Conservation (phyloP, 495 filamentous ascomycete species). For the Baudoinia panamericana region DNA sequence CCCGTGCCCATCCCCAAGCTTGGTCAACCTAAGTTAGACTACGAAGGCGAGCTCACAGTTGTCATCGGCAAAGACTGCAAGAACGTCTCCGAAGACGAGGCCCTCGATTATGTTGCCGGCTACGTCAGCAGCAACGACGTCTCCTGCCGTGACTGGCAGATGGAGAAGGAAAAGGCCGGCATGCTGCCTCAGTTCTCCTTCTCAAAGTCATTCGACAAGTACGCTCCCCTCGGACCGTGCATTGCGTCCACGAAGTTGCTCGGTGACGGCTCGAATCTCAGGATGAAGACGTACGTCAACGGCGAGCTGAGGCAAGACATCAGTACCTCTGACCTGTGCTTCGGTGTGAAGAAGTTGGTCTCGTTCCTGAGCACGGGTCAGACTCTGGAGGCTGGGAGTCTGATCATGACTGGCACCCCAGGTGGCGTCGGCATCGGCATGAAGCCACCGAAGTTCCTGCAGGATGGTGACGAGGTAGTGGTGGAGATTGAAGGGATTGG, state of each 20-base stretch:
- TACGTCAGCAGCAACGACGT: conserved; percentile 41
- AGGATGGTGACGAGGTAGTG: conserved; percentile 47
- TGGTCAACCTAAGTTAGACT: conserved; percentile 37
- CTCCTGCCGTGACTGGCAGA: conserved; percentile 36
- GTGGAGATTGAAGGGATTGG: conserved; percentile 38
- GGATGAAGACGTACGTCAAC: conserved; percentile 32
- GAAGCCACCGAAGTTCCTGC: conserved; percentile 41
- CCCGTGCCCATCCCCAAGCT: conserved; percentile 37
- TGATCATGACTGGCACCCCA: conserved; percentile 29
- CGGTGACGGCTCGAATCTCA: conserved; percentile 21
- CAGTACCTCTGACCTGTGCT: conserved; percentile 30
- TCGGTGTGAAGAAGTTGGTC: conserved; percentile 27
- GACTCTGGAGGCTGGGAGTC: conserved; percentile 26
- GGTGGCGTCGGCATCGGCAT: conserved; percentile 37
- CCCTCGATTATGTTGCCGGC: conserved; percentile 36
- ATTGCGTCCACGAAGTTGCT: conserved; percentile 26
- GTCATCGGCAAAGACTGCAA: conserved; percentile 37
- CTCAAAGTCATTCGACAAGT: conserved; percentile 30
- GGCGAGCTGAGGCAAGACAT: conserved; percentile 32
- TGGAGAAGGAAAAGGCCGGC: conserved; percentile 29
- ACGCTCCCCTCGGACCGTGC: conserved; percentile 30
- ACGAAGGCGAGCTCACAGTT: conserved; percentile 41
- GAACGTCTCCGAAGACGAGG: conserved; percentile 31
- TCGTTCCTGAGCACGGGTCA: conserved; percentile 22
- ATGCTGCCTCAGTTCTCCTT: conserved; percentile 29